These are phyloP conservation scores for Dioscorea alata DNA, from an alignment of 106 monocot genomes.

Conservation along the genomic window DNA sequence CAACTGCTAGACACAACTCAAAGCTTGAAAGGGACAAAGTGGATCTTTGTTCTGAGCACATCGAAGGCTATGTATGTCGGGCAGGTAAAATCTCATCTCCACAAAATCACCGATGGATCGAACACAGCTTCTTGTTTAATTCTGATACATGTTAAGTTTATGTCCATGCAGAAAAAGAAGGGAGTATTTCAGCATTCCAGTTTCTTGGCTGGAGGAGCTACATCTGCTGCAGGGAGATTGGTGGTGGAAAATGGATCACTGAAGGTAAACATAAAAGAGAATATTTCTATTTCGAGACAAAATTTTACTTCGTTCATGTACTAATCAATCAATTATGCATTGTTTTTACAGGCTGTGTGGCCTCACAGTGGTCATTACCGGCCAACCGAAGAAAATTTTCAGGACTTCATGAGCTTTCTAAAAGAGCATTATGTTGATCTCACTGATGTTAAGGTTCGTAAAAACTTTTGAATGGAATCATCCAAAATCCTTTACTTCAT, in stretches of 20 bases:
- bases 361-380: slow-evolving; percentile 90
- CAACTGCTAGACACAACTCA: slow-evolving; percentile 46
- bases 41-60: slow-evolving; percentile 93
- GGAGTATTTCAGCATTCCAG: slow-evolving; percentile 94
- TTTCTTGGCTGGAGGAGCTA: slow-evolving; percentile 90
- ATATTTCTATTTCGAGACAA: too few relatives aligned
- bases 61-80: slow-evolving; percentile 74
- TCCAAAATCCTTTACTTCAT: not conserved
- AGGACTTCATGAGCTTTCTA: slow-evolving; percentile 69
- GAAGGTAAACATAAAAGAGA: slow-evolving; percentile 36
- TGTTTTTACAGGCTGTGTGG: slow-evolving; percentile 65
- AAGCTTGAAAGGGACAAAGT: slow-evolving; percentile 38
- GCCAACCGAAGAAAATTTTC: slow-evolving; percentile 76
- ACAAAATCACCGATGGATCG: too few relatives aligned
- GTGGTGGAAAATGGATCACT: slow-evolving; percentile 63
- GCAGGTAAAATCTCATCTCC: slow-evolving; percentile 25
- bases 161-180: slow-evolving; percentile 66
- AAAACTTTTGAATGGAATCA: too few relatives aligned
- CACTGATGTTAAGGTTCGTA: slow-evolving; percentile 62
- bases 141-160: not conserved
- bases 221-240: slow-evolving; percentile 89
- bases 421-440: slow-evolving; percentile 67
- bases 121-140: too few relatives aligned
- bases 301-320: too few relatives aligned
- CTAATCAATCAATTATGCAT: too few relatives aligned